Conservation (phyloP, 805 yeast genomes). For the Lachancea nothofagi region DNA sequence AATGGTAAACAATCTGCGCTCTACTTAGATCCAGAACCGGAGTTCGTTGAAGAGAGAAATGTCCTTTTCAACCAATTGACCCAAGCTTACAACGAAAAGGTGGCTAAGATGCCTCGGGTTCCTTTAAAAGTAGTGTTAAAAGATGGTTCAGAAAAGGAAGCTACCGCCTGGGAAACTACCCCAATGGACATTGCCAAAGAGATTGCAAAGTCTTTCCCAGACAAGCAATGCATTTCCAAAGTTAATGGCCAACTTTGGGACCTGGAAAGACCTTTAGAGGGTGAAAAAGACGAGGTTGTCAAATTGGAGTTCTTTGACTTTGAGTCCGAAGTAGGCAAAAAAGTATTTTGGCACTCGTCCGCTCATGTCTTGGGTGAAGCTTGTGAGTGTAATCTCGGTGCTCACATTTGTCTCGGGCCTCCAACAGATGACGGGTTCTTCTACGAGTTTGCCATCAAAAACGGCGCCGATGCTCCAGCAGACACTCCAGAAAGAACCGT, state of each 20-base stretch:
- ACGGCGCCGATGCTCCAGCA: constrained; percentile 35
- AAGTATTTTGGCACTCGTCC: constrained; percentile 97
- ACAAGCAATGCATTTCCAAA: constrained; percentile 85
- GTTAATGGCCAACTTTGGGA: constrained; percentile 93
- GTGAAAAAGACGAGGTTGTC: constrained; percentile 37
- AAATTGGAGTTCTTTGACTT: constrained; percentile 80
- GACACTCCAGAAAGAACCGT: constrained; percentile 71
- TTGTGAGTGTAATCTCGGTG: constrained; percentile 93
- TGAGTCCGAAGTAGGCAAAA: constrained; percentile 88
- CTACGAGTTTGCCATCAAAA: constrained; percentile 81
- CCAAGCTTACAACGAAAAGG: constrained; percentile 66
- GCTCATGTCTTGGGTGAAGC: constrained; percentile 98
- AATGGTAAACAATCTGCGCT: constrained; percentile 38
- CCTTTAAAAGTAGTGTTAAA: constrained; percentile 76
- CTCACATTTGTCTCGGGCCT: constrained; percentile 90
- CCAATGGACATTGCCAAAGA: constrained; percentile 80
- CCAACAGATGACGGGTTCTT: constrained; percentile 98
- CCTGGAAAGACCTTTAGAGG: constrained; percentile 87
- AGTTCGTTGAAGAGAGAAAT: constrained; percentile 73
- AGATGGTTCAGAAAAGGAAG: constrained; percentile 78
- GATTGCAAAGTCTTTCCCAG: constrained; percentile 83
- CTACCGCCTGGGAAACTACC: constrained; percentile 80
- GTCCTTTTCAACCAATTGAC: constrained; percentile 74
- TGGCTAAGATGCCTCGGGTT: constrained; percentile 55
- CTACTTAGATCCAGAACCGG: constrained; percentile 73